Evolutionary conservation across 2,329 filamentous ascomycete genomes (phyloP).

Genomic region (Penicillium sumatraense): DNA sequence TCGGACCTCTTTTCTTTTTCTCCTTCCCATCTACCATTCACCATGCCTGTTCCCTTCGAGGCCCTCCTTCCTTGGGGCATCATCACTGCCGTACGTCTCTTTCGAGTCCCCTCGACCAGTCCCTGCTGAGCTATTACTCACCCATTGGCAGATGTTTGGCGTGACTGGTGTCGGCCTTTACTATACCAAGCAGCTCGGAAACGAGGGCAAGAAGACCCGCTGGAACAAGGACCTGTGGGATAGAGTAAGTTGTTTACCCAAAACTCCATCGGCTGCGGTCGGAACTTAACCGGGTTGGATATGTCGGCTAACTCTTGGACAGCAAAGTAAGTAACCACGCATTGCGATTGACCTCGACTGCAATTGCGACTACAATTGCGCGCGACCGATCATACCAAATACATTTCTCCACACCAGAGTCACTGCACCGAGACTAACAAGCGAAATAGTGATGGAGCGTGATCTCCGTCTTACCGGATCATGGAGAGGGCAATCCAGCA

Average conservation of each 20-base stretch:
- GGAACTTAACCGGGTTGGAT: constrained; percentile 7
- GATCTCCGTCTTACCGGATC: constrained; percentile 66
- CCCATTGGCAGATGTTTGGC: constrained; percentile 60
- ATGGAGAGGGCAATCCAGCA: constrained; percentile 65
- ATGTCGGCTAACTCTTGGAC: constrained; percentile 45
- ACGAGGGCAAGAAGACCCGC: constrained; percentile 65
- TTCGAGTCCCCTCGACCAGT: constrained; percentile 23
- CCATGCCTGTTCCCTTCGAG: constrained; percentile 70
- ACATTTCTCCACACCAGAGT: not conserved
- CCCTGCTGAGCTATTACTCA: constrained; percentile 23
- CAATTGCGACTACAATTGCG: not conserved
- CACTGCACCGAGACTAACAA: constrained; percentile 16
- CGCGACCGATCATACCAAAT: not conserved
- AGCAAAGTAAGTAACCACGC: constrained; percentile 58
- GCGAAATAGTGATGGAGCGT: constrained; percentile 66
- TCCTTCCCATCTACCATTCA: constrained; percentile 9
- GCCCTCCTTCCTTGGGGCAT: constrained; percentile 67
- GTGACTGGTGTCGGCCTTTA: constrained; percentile 63
- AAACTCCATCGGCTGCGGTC: constrained; percentile 16
- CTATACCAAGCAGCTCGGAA: constrained; percentile 63
- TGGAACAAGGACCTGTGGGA: constrained; percentile 68
- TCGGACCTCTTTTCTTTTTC: not conserved
- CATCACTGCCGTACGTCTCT: constrained; percentile 60
- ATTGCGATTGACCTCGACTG: not conserved
- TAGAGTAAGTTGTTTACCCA: constrained; percentile 54